A percentile compares a stretch with the other conserved stretches of the same genome.
Evolutionary conservation across 108 stramenopile species (phyloP).

Genomic region (Cyclotella baltica): DNA sequence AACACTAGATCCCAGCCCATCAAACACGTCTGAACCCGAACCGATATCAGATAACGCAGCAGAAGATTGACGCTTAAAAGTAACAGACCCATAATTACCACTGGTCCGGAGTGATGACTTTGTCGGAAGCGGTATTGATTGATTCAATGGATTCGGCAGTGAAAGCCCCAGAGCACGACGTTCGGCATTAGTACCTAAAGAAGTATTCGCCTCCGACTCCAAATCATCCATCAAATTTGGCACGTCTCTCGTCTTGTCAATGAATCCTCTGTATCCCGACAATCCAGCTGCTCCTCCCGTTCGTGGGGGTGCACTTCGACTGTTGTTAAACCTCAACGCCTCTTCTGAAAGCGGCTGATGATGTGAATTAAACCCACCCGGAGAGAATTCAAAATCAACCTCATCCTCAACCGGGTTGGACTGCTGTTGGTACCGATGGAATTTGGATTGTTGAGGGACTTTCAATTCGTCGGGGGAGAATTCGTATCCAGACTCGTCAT

Average conservation of each 20-base stretch:
- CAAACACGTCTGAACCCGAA: no score
- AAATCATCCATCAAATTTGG: slow-evolving; percentile 86
- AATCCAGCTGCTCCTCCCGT: slow-evolving; percentile 32
- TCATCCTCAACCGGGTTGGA: neutral
- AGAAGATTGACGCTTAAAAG: slow-evolving; percentile 20
- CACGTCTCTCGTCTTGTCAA: slow-evolving; percentile 83
- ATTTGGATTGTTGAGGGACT: neutral
- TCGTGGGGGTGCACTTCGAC: slow-evolving; percentile 39
- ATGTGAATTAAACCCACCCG: slow-evolving; percentile 11
- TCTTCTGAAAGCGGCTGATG: slow-evolving; percentile 43
- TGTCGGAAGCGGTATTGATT: slow-evolving; percentile 13
- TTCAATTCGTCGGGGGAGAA: slow-evolving; percentile 17
- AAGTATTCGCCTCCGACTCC: slow-evolving; percentile 68
- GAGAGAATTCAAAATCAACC: slow-evolving; percentile 38
- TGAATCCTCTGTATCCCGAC: slow-evolving; percentile 67
- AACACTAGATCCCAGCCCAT: no score
- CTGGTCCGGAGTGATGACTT: slow-evolving; percentile 18
- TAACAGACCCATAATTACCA: no score
- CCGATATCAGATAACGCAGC: slow-evolving; percentile 39
- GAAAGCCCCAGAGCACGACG: slow-evolving; percentile 25
- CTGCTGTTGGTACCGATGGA: slow-evolving; percentile 2
- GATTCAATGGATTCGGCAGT: slow-evolving; percentile 10
- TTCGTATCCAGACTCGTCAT: slow-evolving; percentile 32
- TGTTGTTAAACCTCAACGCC: slow-evolving; percentile 40
- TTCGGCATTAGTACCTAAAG: slow-evolving; percentile 41